A percentile compares a stretch with the other conserved stretches of the same genome.
phyloP scores from a whole-genome alignment of 495 filamentous ascomycete genomes.

The Bombardia bombarda region DNA sequence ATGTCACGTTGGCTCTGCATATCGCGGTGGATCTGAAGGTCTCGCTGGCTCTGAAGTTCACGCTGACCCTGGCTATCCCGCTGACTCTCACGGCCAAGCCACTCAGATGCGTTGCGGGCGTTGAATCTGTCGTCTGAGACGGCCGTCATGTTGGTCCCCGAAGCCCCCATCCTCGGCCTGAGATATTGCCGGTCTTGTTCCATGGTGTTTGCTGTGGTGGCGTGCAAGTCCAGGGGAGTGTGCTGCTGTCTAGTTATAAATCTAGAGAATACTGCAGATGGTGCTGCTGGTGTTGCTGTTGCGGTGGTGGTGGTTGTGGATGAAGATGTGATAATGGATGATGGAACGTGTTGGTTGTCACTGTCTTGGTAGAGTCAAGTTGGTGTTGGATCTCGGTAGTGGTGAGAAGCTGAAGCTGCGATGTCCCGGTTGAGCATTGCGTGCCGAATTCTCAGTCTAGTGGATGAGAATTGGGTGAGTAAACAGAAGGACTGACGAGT shows the following conservation, averaged over 20 bases:
- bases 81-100: constrained; percentile 10
- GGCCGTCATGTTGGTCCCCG: constrained; percentile 4
- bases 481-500: not conserved
- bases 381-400: constrained; percentile 14
- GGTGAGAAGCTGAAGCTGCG: constrained; percentile 8
- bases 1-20: not conserved
- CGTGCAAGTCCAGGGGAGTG: too few species aligned
- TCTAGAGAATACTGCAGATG: not conserved
- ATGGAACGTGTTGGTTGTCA: too few species aligned
- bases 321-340: constrained; percentile 1
- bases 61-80: constrained; percentile 1
- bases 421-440: constrained; percentile 20
- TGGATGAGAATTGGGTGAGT: constrained; percentile 16
- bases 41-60: not conserved
- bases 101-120: constrained; percentile 11
- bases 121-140: constrained; percentile 13
- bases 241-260: too few species aligned
- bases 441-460: constrained; percentile 14
- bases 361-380: not conserved
- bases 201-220: constrained; percentile 8
- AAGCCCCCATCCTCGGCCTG: constrained; percentile 17
- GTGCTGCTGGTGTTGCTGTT: not conserved
- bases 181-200: constrained; percentile 21
- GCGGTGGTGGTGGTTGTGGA: not conserved
- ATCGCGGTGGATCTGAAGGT: not conserved